Conservation (phyloP, 768 basidiomycete genomes). For the Agrocybe chaxingu region DNA sequence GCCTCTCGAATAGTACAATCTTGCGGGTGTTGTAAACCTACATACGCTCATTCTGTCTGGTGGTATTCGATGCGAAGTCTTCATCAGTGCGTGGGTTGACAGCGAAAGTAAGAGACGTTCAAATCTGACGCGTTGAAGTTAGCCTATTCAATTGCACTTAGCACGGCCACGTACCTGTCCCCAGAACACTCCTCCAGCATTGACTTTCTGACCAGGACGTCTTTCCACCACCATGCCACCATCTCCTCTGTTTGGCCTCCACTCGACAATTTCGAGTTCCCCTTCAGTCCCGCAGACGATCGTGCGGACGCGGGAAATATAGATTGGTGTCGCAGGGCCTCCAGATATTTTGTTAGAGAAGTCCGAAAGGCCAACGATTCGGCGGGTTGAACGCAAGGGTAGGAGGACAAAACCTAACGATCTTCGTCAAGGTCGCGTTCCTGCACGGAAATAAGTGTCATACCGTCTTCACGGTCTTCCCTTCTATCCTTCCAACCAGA, state of each 20-base stretch:
- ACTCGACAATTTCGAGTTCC: conserved; percentile 1
- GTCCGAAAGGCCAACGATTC: conserved; percentile 50
- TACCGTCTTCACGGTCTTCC: conserved; percentile 29
- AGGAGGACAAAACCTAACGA: conserved; percentile 41
- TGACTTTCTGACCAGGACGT: conserved; percentile 52
- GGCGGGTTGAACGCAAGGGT: conserved; percentile 52
- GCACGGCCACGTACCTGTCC: conserved; percentile 33
- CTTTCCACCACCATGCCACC: conserved; percentile 51
- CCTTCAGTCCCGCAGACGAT: conserved; percentile 14
- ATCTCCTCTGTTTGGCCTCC: conserved; percentile 5
- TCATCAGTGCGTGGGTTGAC: conserved; percentile 48
- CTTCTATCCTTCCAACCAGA: conserved; percentile 42
- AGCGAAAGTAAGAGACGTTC: conserved; percentile 47
- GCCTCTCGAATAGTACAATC: not conserved
- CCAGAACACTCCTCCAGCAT: conserved; percentile 53
- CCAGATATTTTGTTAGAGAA: conserved; percentile 48
- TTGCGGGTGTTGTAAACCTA: conserved; percentile 11
- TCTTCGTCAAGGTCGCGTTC: too few relatives aligned
- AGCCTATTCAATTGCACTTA: not conserved
- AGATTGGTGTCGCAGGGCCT: conserved; percentile 38
- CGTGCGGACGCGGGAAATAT: conserved; percentile 26
- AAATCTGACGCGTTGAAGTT: conserved; percentile 33
- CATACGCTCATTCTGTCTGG: conserved; percentile 20
- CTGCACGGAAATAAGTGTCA: too few relatives aligned
- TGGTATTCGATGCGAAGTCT: conserved; percentile 16